phyloP scores from a whole-genome alignment of 2,329 filamentous ascomycete genomes.

The Colletotrichum sp. region DNA sequence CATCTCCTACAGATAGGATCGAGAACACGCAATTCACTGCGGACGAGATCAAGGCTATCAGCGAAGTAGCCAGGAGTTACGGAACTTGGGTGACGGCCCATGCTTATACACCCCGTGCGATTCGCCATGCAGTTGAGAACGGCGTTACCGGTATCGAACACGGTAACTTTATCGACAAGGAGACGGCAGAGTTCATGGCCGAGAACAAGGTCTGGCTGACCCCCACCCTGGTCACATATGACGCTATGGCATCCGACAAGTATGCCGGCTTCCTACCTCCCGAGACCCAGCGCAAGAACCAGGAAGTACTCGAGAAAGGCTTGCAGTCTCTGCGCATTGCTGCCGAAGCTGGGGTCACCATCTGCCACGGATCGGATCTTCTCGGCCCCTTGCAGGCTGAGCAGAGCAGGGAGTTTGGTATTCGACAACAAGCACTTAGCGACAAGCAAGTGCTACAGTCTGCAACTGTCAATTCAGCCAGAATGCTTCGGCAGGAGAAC shows the following conservation, averaged over 20 bases:
- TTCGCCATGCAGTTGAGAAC: constrained; percentile 59
- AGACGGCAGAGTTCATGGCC: constrained; percentile 55
- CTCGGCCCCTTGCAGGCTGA: constrained; percentile 33
- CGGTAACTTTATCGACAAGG: constrained; percentile 46
- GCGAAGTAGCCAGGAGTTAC: constrained; percentile 50
- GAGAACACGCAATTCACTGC: constrained; percentile 61
- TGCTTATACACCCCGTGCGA: constrained; percentile 60
- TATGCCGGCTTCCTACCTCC: constrained; percentile 49
- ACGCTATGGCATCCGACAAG: constrained; percentile 49
- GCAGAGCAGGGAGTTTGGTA: constrained; percentile 37
- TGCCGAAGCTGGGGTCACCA: constrained; percentile 55
- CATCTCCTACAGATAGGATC: constrained; percentile 58
- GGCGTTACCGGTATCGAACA: constrained; percentile 59
- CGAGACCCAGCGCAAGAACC: constrained; percentile 53
- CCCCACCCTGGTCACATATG: constrained; percentile 59
- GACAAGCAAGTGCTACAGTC: constrained; percentile 29
- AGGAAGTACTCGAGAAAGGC: constrained; percentile 51
- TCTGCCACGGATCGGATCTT: constrained; percentile 57
- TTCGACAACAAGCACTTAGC: constrained; percentile 29
- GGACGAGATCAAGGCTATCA: constrained; percentile 61
- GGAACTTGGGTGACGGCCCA: constrained; percentile 63
- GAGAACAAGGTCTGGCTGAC: constrained; percentile 54
- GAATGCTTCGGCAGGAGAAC: constrained; percentile 49
- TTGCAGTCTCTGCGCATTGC: constrained; percentile 53
- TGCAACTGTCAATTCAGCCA: constrained; percentile 53